A percentile compares a stretch with the other conserved stretches of the same genome.
These are phyloP conservation scores for Trichoderma gamsii DNA, from an alignment of 495 filamentous ascomycete species.

Conservation along the genomic window DNA sequence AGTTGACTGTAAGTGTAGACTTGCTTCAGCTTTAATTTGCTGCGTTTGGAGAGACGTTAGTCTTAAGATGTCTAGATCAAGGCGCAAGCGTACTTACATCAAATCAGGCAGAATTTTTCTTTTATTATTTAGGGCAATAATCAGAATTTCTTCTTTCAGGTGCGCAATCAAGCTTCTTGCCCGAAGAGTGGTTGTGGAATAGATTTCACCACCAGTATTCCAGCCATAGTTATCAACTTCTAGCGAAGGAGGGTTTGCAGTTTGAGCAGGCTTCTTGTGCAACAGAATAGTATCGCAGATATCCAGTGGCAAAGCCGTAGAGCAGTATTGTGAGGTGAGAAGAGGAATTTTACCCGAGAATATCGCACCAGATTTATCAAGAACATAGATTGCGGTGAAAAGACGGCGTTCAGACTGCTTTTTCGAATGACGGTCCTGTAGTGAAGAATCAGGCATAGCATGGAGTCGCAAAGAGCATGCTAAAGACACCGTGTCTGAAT, in stretches of 20 bases:
- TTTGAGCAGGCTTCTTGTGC: not conserved
- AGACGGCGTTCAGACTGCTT: not conserved
- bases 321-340: not conserved
- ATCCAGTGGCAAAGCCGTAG: not conserved
- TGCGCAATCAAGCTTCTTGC: not conserved
- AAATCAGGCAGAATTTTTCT: not conserved
- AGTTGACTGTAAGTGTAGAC: not conserved
- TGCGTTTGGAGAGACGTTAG: not conserved
- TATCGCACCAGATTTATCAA: not conserved
- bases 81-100: not conserved
- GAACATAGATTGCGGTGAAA: not conserved
- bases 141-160: not conserved
- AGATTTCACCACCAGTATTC: not conserved
- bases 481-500: not conserved
- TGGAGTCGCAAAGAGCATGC: not conserved
- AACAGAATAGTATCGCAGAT: not conserved
- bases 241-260: not conserved
- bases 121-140: not conserved
- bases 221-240: not conserved
- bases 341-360: not conserved
- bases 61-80: not conserved
- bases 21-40: not conserved
- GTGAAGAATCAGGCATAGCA: not conserved
- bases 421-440: not conserved
- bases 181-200: not conserved